Evolutionary conservation across 352 stramenopile species (phyloP), one percentile per base, ranked within the genome.

Genomic region (Hyaloperonospora arabidopsidis): DNA sequence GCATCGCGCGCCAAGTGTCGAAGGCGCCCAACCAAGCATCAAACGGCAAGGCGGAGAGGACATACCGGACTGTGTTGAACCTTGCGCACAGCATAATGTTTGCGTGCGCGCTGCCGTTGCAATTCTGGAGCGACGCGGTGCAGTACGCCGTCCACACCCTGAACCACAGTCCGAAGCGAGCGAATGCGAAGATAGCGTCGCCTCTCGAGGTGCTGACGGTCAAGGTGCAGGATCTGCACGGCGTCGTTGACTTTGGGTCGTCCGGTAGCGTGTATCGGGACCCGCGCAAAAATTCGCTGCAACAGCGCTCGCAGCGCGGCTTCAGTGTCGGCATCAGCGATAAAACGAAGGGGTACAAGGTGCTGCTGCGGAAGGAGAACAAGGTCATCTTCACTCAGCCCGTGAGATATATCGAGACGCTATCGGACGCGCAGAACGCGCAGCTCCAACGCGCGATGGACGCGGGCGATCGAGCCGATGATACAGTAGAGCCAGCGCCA

Each of bases 41-140:
- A 0, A 76, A 76, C 32, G 59, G 56, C 0, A 70, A 72, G 35
- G 62, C 62, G 0, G 60, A 68, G 29, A 38, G 50, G 2, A 70
- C 72, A 53, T 59, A 76, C 21, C 22, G 63, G 6, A 70, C 59
- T 0, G 50, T 76, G 0, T 40, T 66, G 25, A 69, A 72, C 52
- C 62, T 72, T 45, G 32, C 50, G 6, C 49, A 52, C 1, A 68
- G 57, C 39, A 66, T 68, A 48, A 13, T 74, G 11, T 68, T 74
- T n/a, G 54, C 18, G 3, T 59, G 53, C 13, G 54, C 54, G 1
- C 28, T 74, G 0, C 18, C 57, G 4, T 36, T 68, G 1, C 22
- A 29, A 5, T 68, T 65, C 34, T 72, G 67, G 58, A 55, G 62
- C 1, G 43, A 71, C 17, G 61, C 62, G 0, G 62, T 49, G 0